Base-by-base conservation (phyloP, 164 flowering plant genomes). In the Aristolochia californica region DNA sequence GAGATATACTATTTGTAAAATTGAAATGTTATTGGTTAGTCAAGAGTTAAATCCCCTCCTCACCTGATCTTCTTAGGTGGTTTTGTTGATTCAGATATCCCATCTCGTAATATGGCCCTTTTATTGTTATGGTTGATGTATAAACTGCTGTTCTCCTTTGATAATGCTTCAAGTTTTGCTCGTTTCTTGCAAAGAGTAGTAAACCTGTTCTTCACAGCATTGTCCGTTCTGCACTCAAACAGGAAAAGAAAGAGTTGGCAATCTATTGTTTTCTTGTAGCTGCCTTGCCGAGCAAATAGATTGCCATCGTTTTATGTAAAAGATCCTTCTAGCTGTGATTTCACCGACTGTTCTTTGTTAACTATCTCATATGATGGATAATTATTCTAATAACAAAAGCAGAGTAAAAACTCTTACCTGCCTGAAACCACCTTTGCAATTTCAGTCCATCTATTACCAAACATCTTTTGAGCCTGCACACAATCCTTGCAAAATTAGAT, bases 381-480 rank as follows among this genome's bases (percentile, higher is more conserved):
- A 18, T 8, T n/a, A n/a, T n/a, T n/a, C n/a, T n/a, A n/a, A n/a
- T 15, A 15, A 23, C 17, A 54, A 28, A 14, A 27, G 11, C 1
- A 21, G 10, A 13, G 28, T 5, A 34, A 34, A 54, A 17, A n/a
- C n/a, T 4, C 10, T 43, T 78, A 91, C 98, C 98, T 88, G 78
- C 98, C 98, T 58, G 98, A 84, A 60, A 91, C 98, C 70, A 91
- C 95, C 77, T 91, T 91, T 18, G 98, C 96, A 58, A 91, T 91
- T 66, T 88, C 98, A 59, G 98, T 91, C 96, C 98, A 91, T 68
- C 88, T 79, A 69, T 91, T 91, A 22, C 98, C 98, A 76, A 77
- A 91, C 56, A 91, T 76, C 73, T 74, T 83, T 61, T 91, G 98
- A 38, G 98, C 96, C 98, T 91, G 90, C 69, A 77, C 43, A 67